phyloP scores from a whole-genome alignment of 495 filamentous ascomycete genomes.

The Talaromyces nanjingensis region DNA sequence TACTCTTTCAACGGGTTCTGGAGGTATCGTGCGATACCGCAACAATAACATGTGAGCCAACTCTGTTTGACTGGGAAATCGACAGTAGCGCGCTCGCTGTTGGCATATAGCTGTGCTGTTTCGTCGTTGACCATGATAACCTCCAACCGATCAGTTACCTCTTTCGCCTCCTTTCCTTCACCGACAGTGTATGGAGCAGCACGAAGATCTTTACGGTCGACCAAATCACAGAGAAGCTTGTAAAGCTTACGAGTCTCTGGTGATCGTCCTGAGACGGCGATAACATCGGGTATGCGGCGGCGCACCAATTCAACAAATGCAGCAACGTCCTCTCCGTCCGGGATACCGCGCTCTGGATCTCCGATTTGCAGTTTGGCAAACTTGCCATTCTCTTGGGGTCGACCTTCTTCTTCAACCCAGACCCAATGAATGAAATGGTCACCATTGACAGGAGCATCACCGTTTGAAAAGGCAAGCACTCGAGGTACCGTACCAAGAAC shows the following conservation, averaged over 20 bases:
- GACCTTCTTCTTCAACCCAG: constrained; percentile 87
- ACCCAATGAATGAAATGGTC: constrained; percentile 82
- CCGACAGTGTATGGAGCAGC: constrained; percentile 70
- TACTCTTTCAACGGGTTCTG: constrained; percentile 96
- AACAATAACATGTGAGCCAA: constrained; percentile 71
- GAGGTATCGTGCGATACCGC: constrained; percentile 80
- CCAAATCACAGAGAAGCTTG: constrained; percentile 66
- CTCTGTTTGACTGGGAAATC: constrained; percentile 75
- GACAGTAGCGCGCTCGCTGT: constrained; percentile 68
- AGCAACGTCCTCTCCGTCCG: constrained; percentile 54
- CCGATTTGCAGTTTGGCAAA: constrained; percentile 68
- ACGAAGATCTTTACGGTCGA: constrained; percentile 64
- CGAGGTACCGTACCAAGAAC: constrained; percentile 79
- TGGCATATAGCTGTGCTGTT: constrained; percentile 87
- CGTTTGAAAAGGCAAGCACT: constrained; percentile 79
- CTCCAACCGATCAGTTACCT: constrained; percentile 66
- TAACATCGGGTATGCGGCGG: constrained; percentile 77
- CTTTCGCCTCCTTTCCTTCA: constrained; percentile 37
- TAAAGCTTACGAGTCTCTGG: constrained; percentile 80
- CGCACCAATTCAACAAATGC: constrained; percentile 67
- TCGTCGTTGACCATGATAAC: constrained; percentile 93
- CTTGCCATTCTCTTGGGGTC: constrained; percentile 80
- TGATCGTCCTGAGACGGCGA: constrained; percentile 84
- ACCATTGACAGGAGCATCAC: constrained; percentile 59
- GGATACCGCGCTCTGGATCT: constrained; percentile 56